phyloP scores from a whole-genome alignment of 2,329 filamentous ascomycete species.

The Dactylellina parvicollis region DNA sequence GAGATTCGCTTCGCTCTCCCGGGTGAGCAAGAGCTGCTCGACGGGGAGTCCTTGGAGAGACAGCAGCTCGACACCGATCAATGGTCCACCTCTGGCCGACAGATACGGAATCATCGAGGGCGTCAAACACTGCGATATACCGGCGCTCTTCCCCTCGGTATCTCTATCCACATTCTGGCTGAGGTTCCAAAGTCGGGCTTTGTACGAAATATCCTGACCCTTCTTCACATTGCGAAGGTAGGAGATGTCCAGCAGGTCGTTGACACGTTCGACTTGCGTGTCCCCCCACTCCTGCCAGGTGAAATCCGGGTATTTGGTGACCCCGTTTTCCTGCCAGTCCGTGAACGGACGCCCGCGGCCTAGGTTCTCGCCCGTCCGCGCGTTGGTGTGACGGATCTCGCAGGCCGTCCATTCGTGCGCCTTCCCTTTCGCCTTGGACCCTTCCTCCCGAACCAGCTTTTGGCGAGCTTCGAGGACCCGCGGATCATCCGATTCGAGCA shows the following conservation, averaged over 20 bases:
- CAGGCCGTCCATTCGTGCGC: conserved; percentile 68
- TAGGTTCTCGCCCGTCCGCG: conserved; percentile 66
- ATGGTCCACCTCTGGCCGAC: conserved; percentile 69
- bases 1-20: conserved; percentile 71
- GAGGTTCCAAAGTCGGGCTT: conserved; percentile 69
- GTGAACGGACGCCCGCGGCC: conserved; percentile 70
- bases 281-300: conserved; percentile 64
- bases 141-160: conserved; percentile 65
- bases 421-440: conserved; percentile 55
- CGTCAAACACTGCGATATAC: conserved; percentile 74
- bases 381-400: conserved; percentile 69
- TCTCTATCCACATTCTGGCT: conserved; percentile 77
- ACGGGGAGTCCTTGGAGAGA: conserved; percentile 75
- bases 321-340: conserved; percentile 68
- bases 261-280: conserved; percentile 69
- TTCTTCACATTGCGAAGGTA: conserved; percentile 61
- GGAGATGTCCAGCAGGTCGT: conserved; percentile 74
- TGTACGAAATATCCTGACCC: conserved; percentile 57
- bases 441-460: conserved; percentile 62
- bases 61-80: conserved; percentile 73
- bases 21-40: conserved; percentile 71
- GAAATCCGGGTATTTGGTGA: conserved; percentile 67
- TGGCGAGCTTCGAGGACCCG: conserved; percentile 66
- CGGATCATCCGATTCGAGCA: conserved; percentile 68
- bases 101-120: conserved; percentile 72